Base-by-base conservation (phyloP, 768 basidiomycete genomes). In the Hortiboletus flavorubellus region DNA sequence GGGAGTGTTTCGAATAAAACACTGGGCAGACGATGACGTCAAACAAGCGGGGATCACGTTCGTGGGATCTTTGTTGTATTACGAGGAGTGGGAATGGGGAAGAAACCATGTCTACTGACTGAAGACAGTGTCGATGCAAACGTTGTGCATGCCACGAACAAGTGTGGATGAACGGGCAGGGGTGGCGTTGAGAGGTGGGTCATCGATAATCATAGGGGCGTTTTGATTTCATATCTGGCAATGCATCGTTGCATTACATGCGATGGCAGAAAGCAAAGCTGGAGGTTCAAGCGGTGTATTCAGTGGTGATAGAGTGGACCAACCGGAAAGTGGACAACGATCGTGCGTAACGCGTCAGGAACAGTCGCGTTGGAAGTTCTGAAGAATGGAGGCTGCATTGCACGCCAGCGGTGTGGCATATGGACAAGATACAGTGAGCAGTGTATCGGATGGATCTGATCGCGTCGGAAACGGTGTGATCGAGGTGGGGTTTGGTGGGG, bases 141-240 rank as follows among this genome's bases (percentile, higher is more conserved):
- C 44, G 50, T 35, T 48, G 49, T 48, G 5, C 26, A 60, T 46
- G 56, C 35, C 41, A 42, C 43, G 49, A 41, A 49, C 45, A 47
- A 54, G 48, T 56, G 58, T 59, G 52, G 60, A 48, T 30, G 31
- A 53, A 59, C 54, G 56, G 49, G 34, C 51, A 26, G 5, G 26
- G 23, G 34, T 48, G 46, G 60, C 39, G 51, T 16, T 23, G 43
- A 46, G 33, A 12, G n/a, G 46, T 31, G 47, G 37, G 21, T 14
- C 37, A 67, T 60, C 62, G 67, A 67, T 62, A 55, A 64, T 61
- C 58, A 55, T 64, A 62, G 60, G 65, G 49, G 63, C 11, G 39
- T 40, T 26, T 26, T 52, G 57, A 67, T 64, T 67, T 68, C 67
- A 68, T 69, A 69, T 68, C 62, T 48, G 41, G 56, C 29, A 18